A percentile compares a stretch with the other conserved stretches of the same genome.
Conservation (phyloP, 2,329 filamentous ascomycete species). For the Chrysosporium keratinophilum region DNA sequence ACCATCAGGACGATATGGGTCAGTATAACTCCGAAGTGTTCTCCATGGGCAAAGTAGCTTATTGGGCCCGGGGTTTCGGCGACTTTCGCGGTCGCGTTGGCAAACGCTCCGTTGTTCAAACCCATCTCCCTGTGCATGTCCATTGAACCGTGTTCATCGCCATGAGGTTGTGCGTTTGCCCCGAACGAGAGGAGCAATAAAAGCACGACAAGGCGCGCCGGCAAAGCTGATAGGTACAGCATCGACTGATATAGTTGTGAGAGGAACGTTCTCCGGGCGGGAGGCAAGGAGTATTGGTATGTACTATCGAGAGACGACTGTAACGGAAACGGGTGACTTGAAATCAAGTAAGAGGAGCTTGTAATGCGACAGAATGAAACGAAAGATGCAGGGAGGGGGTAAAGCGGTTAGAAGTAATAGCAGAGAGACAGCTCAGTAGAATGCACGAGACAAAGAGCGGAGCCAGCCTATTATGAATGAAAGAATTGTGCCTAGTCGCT, state of each 20-base stretch:
- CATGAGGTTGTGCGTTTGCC: conserved; percentile 27
- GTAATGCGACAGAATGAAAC: not conserved
- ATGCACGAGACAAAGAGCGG: not conserved
- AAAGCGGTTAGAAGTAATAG: not conserved
- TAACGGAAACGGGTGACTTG: not conserved
- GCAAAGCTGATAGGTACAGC: not conserved
- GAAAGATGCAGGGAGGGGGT: not conserved
- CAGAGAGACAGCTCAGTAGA: not conserved
- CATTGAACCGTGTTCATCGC: conserved; percentile 25
- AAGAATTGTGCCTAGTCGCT: not conserved
- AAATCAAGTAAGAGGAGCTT: not conserved
- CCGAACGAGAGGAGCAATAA: conserved; percentile 23
- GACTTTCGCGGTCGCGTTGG: conserved; percentile 16
- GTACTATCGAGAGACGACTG: not conserved
- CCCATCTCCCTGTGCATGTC: conserved; percentile 23
- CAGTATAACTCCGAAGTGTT: conserved; percentile 44
- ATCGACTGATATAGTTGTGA: not conserved
- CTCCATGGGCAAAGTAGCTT: conserved; percentile 37
- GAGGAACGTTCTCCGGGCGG: too few species aligned
- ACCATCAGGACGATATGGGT: conserved; percentile 62
- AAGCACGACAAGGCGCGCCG: not conserved
- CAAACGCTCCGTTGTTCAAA: conserved; percentile 14
- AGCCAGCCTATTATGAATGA: conserved; percentile 9
- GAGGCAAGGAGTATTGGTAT: not conserved
- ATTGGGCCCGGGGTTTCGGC: conserved; percentile 25